Conservation (phyloP, 2,329 filamentous ascomycete genomes). For the Pseudocercospora eumusae region DNA sequence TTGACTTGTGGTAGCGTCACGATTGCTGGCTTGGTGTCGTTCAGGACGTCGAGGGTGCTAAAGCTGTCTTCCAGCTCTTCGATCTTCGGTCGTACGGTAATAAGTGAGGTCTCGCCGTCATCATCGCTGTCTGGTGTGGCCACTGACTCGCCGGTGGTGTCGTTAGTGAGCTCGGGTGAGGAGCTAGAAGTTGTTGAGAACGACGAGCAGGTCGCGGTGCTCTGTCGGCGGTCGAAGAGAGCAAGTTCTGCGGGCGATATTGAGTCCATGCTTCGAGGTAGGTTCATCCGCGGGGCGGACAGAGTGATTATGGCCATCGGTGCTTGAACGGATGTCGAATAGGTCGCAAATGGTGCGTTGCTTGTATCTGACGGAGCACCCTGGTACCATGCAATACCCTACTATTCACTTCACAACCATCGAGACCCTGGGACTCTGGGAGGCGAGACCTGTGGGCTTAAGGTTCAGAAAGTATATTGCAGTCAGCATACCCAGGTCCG, state of each 20-base stretch:
- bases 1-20: constrained; percentile 40
- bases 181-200: constrained; percentile 23
- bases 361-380: constrained; percentile 5
- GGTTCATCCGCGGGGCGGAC: constrained; percentile 18
- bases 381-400: constrained; percentile 9
- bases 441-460: constrained; percentile 1
- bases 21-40: constrained; percentile 35
- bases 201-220: constrained; percentile 17
- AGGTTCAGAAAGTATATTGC: constrained; percentile 9
- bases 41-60: constrained; percentile 35
- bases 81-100: constrained; percentile 50
- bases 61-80: constrained; percentile 56
- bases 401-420: constrained; percentile 4
- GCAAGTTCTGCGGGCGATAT: constrained; percentile 15
- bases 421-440: constrained; percentile 9
- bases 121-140: constrained; percentile 28
- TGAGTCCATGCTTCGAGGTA: constrained; percentile 20
- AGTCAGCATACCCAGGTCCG: constrained; percentile 12
- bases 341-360: constrained; percentile 9
- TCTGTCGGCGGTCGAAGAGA: constrained; percentile 10
- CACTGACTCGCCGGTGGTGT: constrained; percentile 11
- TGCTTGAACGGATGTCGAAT: neutral
- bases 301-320: constrained; percentile 9
- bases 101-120: constrained; percentile 23
- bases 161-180: constrained; percentile 21